phyloP scores from a whole-genome alignment of 371 early-diverging fungal species.

The Lichtheimia corymbifera region DNA sequence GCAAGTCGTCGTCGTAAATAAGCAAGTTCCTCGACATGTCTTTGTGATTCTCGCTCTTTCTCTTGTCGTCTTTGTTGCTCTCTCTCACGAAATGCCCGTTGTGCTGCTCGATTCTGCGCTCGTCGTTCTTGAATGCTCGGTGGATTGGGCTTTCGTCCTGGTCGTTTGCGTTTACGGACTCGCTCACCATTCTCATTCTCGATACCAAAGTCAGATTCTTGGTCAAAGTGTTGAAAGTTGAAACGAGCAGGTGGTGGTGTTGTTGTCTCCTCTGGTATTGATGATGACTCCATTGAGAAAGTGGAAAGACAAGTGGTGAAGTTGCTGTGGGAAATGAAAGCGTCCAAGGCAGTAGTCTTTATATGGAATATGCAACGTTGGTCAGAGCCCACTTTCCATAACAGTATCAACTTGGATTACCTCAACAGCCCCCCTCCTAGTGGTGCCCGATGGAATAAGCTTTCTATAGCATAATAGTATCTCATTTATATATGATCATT shows the following conservation, averaged over 20 bases:
- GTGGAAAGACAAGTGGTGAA: too few relatives aligned
- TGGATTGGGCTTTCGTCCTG: conserved; percentile 46
- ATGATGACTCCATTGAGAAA: too few relatives aligned
- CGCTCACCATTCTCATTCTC: conserved; percentile 34
- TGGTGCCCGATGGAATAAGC: too few relatives aligned
- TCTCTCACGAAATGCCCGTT: conserved; percentile 39
- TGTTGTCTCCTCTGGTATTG: background rate
- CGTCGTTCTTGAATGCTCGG: conserved; percentile 48
- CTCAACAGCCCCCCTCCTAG: too few relatives aligned
- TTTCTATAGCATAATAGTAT: too few relatives aligned
- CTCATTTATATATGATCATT: too few relatives aligned
- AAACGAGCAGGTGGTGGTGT: conserved; percentile 8
- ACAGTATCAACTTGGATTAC: too few relatives aligned
- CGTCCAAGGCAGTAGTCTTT: too few relatives aligned
- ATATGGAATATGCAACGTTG: too few relatives aligned
- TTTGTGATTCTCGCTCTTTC: conserved; percentile 24
- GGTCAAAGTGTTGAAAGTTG: conserved; percentile 42
- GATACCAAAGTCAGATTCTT: conserved; percentile 39
- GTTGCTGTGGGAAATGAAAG: too few relatives aligned
- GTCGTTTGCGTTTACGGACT: conserved; percentile 37
- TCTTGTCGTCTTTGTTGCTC: conserved; percentile 30
- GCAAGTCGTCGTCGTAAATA: conserved; percentile 21
- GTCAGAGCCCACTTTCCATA: too few relatives aligned
- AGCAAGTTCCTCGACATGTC: conserved; percentile 24
- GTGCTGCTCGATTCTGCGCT: conserved; percentile 43